Base-by-base conservation (phyloP, 2,329 filamentous ascomycete species). In the Dactylellina parvicollis region DNA sequence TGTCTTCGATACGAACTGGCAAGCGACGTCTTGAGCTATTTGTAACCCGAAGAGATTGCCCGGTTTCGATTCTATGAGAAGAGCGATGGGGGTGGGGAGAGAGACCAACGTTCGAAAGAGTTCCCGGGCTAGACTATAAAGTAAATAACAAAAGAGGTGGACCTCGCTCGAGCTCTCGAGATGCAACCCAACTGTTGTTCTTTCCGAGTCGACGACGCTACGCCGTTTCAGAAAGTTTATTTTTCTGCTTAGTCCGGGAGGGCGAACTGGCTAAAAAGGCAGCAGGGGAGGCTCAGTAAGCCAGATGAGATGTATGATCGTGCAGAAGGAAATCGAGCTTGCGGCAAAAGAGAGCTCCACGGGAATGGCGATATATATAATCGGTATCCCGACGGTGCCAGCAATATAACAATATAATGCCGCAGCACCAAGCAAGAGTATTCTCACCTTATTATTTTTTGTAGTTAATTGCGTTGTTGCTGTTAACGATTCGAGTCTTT, bases 201-300 rank as follows among this genome's bases (percentile, higher is more conserved):
- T 62, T 12, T 32, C 47, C 28, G 57, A 30, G 26, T 30, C 20
- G 57, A 52, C 34, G 50, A 54, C 34, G 50, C 61, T 65, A 56
- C 50, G 40, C 61, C 61, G 61, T 65, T 65, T 65, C 38, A 65
- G 60, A 65, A 46, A 56, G 49, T 42, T 47, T 38, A n/a, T n/a
- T 32, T 34, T 42, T 32, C 28, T 24, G 42, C 38, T 36, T 40
- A 52, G 46, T 50, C 22, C 46, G 44, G 44, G 2, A 49, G 9
- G n/a, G 4, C 40, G 40, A 44, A 16, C 40, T 38, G 40, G 40
- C 18, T 5, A 10, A 2, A 22, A 30, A n/a, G n/a, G 24, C 20
- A 26, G 4, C 24, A 22, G 44, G 20, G 44, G 14, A 10, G 9
- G 44, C 44, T 30, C 20, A 49, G 20, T 49, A 49, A 49, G 44